These are phyloP conservation scores for Morella rubra DNA, from an alignment of 306 rosid species.

Conservation along the genomic window DNA sequence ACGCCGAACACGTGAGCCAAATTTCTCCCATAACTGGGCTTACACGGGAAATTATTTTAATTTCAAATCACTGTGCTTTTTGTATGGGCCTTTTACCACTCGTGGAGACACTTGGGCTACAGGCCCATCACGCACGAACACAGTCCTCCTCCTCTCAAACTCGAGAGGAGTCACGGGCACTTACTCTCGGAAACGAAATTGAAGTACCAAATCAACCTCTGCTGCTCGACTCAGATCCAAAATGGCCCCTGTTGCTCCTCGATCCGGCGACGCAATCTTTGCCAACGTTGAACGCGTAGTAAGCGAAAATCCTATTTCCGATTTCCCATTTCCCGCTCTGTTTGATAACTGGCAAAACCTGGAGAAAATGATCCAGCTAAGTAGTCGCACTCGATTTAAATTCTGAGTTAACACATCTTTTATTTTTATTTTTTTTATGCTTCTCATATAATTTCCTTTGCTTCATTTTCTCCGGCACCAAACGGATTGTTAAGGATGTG, in stretches of 20 bases:
- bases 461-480: background rate
- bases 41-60: no score
- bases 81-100: no score
- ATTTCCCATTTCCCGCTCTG: background rate
- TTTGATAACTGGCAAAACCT: constrained; percentile 24
- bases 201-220: background rate
- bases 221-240: constrained; percentile 28
- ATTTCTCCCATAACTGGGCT: no score
- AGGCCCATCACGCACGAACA: background rate
- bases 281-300: constrained; percentile 90
- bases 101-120: no score
- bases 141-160: no score
- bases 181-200: background rate
- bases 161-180: background rate
- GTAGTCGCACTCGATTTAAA: background rate
- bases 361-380: background rate
- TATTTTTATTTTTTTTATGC: background rate
- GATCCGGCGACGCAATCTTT: constrained; percentile 96
- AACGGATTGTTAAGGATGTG: background rate
- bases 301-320: constrained; percentile 12
- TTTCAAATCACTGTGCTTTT: no score
- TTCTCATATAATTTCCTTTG: background rate
- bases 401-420: background rate
- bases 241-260: constrained; percentile 87
- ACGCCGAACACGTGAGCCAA: no score